Base-by-base conservation (phyloP, 495 filamentous ascomycete genomes). In the Jackrogersella multiformis region DNA sequence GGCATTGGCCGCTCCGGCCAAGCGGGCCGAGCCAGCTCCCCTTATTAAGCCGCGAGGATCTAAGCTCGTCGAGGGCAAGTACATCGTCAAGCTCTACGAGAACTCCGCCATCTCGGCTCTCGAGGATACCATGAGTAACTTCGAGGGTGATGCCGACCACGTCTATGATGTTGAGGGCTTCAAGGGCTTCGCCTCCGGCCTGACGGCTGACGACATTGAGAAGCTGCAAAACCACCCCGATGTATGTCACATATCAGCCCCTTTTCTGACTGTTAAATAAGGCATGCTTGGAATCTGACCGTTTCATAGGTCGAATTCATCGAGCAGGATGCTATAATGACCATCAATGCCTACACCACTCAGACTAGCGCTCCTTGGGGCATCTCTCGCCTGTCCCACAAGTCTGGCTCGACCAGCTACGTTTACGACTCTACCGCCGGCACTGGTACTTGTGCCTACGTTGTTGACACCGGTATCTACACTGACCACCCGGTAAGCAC, bases 391-490 rank as follows among this genome's bases (percentile, higher is more conserved):
- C 77, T 91, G 61, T 89, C 86, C 49, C 80, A 82, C 79, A 74
- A 74, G 38, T 73, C 77, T 6, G 78, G 82, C 46, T 77, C 74
- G 54, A 85, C 76, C 63, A 75, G 75, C 73, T 91, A 90, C 76
- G 71, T 82, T 67, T 90, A 89, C 73, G 88, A 90, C 67, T 72
- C 64, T 53, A 78, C 69, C 54, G 87, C 85, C 46, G 87, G 88
- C 24, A 42, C 74, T 18, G 87, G 86, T 13, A 83, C 83, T 45
- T 87, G 78, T 59, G 78, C 83, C 57, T 90, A 89, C 59, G 78
- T 90, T 49, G 80, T 90, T 59, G 88, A 85, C 69, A 83, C 81
- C 5, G 88, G 88, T 61, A 86, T 89, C 72, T 80, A 82, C 66
- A 82, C 74, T 20, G 45, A 66, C 10, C 88, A 90, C 73, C 84